Percentiles rank a stretch among this genome's conserved stretches.
Conservation (phyloP, 306 rosid species). For the Morella rubra region DNA sequence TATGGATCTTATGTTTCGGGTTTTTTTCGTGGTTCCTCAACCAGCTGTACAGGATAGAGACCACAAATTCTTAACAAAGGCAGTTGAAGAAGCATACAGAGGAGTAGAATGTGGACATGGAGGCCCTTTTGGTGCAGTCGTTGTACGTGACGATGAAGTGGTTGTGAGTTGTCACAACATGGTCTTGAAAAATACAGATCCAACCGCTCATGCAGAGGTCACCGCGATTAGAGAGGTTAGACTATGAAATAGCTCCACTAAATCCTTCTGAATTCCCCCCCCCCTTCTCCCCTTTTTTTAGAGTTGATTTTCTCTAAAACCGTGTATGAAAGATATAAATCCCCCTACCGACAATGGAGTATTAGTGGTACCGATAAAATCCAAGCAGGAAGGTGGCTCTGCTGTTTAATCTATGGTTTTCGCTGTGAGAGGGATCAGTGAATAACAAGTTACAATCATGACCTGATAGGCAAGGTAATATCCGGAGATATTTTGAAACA, state of each 20-base stretch:
- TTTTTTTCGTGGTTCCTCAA: constrained; percentile 37
- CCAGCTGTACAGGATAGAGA: constrained; percentile 86
- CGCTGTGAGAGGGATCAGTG: constrained; percentile 7
- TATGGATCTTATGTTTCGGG: constrained; percentile 17
- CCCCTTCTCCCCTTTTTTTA: neutral
- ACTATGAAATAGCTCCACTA: neutral
- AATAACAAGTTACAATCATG: constrained; percentile 17
- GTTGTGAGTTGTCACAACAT: constrained; percentile 88
- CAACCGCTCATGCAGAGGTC: constrained; percentile 97
- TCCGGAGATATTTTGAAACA: neutral
- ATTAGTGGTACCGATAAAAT: constrained; percentile 4
- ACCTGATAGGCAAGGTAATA: constrained; percentile 1
- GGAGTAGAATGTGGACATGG: constrained; percentile 85
- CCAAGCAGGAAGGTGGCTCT: constrained; percentile 8
- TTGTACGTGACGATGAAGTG: constrained; percentile 70
- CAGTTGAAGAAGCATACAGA: constrained; percentile 92
- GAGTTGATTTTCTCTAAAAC: neutral
- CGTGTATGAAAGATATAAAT: neutral
- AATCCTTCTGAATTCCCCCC: neutral
- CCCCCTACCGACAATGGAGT: neutral
- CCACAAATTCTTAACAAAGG: constrained; percentile 70
- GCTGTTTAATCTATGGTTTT: constrained; percentile 3
- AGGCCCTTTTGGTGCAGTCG: constrained; percentile 93
- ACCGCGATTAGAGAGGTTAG: constrained; percentile 95
- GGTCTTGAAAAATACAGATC: constrained; percentile 81